These are phyloP conservation scores for Backusella sp. DNA, from an alignment of 192 early-diverging fungal genomes.

Conservation along the genomic window DNA sequence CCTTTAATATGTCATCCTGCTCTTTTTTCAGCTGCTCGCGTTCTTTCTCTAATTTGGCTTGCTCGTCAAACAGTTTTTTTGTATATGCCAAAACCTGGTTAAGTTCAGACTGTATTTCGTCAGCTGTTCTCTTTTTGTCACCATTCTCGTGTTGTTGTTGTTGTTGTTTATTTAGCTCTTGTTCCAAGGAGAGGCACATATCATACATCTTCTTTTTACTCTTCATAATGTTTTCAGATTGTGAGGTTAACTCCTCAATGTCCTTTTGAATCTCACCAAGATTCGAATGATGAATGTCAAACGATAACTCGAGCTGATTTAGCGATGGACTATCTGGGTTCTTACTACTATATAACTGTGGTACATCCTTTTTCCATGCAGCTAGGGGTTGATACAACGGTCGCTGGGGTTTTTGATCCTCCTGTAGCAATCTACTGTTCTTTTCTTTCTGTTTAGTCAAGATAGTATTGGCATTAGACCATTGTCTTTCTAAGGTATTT, in stretches of 20 bases:
- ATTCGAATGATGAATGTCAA: constrained; percentile 53
- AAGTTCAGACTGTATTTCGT: constrained; percentile 34
- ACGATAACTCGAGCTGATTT: constrained; percentile 48
- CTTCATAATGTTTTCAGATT: constrained; percentile 33
- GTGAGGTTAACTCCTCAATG: constrained; percentile 37
- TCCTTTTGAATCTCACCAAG: constrained; percentile 51
- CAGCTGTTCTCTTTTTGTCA: not conserved
- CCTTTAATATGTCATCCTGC: constrained; percentile 24
- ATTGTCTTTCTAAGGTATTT: not conserved
- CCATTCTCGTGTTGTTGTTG: not conserved
- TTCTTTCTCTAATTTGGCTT: constrained; percentile 34
- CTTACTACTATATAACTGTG: not conserved
- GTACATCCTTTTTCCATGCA: not conserved
- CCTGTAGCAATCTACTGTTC: not conserved
- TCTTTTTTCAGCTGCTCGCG: constrained; percentile 40
- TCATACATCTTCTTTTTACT: constrained; percentile 50
- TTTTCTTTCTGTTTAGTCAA: not conserved
- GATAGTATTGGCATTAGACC: not conserved
- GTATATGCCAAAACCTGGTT: constrained; percentile 36
- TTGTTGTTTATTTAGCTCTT: constrained; percentile 4
- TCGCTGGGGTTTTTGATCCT: not conserved
- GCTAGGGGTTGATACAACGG: not conserved
- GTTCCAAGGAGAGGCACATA: constrained; percentile 40
- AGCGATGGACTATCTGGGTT: constrained; percentile 22
- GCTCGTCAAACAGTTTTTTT: constrained; percentile 36